Evolutionary conservation across 164 flowering plant genomes (phyloP), one percentile per base, ranked within the genome.

Genomic region (Santalum album): DNA sequence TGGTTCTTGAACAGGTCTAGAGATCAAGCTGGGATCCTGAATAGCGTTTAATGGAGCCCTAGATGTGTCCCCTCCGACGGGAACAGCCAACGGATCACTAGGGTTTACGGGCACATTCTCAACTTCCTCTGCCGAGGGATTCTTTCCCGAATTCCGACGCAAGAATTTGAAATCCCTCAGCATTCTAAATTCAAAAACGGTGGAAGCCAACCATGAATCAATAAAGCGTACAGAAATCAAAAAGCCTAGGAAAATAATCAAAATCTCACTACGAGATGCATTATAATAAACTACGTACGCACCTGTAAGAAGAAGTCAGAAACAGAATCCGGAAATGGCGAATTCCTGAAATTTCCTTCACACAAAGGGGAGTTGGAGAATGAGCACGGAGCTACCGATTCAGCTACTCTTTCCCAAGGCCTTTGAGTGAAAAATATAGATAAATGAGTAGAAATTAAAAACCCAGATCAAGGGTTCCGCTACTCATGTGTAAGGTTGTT

Each of bases 21-120:
- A 65, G 47, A 57, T 74, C 22, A 65, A 75, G 1, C 55, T 4
- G 7, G 83, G 73, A 17, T 87, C 94, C 32, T 69, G 87, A 36
- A 90, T 86, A 1, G 82, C 22, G 60, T 68, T 75, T 36, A 86
- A 35, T 1, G 96, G 95, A 38, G 89, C 65, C 65, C 96, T 70
- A 0, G 69, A 40, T 20, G 68, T 43, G 25, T 78, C 87, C 6
- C 25, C 1, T 18, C 35, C 59, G 2, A 54, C 18, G 23, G 57
- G 74, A 56, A 54, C 49, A 15, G 51, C 49, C 24, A 59, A 34
- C 6, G 69, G 53, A 32, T 75, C 80, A 22, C 24, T 64, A 23
- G 75, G 65, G 51, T 77, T 77, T 29, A 67, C 51, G 0, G 86
- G 86, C 21, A 87, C 69, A 65, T 92, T 92, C 82, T 92, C 99